Evolutionary conservation across 2,329 filamentous ascomycete genomes (phyloP).

Genomic region (Trichophyton simii): DNA sequence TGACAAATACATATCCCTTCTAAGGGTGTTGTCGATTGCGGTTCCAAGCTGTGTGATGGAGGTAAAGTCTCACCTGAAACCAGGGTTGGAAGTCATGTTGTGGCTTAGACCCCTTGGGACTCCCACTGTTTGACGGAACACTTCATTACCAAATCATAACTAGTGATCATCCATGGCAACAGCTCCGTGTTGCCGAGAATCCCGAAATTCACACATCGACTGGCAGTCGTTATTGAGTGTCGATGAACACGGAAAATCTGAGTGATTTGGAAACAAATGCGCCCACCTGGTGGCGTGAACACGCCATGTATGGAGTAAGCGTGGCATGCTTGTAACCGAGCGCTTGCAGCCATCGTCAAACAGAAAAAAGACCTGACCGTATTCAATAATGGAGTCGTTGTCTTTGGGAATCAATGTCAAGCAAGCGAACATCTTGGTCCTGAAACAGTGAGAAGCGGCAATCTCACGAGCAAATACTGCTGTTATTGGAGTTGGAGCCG

Average conservation of each 20-base stretch:
- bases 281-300: not conserved
- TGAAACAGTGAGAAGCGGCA: not conserved
- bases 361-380: not conserved
- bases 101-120: not conserved
- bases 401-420: not conserved
- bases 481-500: too few relatives aligned
- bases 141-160: not conserved
- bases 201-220: not conserved
- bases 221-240: not conserved
- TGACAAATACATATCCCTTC: too few relatives aligned
- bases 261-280: not conserved
- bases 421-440: not conserved
- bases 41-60: not conserved
- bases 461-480: too few relatives aligned
- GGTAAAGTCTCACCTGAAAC: not conserved
- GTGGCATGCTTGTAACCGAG: not conserved
- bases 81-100: not conserved
- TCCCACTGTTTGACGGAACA: not conserved
- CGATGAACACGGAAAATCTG: not conserved
- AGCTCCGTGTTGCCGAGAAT: not conserved
- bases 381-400: not conserved
- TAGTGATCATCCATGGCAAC: not conserved
- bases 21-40: not conserved
- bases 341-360: not conserved
- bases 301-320: not conserved